Evolutionary conservation across 805 yeast genomes (phyloP).

Genomic region (Candida golubevii): DNA sequence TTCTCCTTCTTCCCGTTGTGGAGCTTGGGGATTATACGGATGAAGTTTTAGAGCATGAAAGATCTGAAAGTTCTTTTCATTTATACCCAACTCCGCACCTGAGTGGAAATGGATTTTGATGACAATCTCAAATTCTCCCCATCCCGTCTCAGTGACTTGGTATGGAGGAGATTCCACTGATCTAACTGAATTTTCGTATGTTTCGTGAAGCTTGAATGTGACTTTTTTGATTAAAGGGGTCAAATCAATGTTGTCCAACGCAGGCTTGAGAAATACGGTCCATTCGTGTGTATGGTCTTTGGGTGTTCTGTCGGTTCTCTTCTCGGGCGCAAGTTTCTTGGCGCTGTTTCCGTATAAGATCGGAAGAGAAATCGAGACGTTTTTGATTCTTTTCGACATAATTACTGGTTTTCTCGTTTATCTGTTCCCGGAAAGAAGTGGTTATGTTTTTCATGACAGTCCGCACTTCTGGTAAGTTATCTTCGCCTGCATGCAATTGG

Average conservation of each 20-base stretch:
- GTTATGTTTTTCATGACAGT: too few species aligned
- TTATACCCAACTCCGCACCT: slow-evolving; percentile 58
- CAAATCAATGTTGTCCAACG: slow-evolving; percentile 62
- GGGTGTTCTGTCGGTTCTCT: slow-evolving; percentile 57
- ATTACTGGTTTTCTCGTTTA: neutral
- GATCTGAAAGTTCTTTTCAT: slow-evolving; percentile 79
- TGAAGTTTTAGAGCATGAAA: slow-evolving; percentile 90
- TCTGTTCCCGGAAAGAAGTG: too few species aligned
- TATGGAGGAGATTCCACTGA: slow-evolving; percentile 88
- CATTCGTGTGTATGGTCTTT: slow-evolving; percentile 91
- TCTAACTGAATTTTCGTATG: slow-evolving; percentile 83
- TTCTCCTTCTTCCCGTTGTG: slow-evolving; percentile 39
- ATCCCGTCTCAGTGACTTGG: slow-evolving; percentile 94
- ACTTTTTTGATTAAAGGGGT: slow-evolving; percentile 83
- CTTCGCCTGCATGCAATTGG: too few species aligned
- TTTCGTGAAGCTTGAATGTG: slow-evolving; percentile 91
- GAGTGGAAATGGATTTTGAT: slow-evolving; percentile 80
- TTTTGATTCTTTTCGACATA: slow-evolving; percentile 24
- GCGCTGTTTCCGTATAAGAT: slow-evolving; percentile 80
- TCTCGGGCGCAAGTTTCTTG: slow-evolving; percentile 48
- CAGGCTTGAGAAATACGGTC: slow-evolving; percentile 90
- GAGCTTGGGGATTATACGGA: slow-evolving; percentile 59
- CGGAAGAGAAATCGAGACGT: slow-evolving; percentile 65
- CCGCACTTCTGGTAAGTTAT: too few species aligned
- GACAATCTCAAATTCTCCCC: slow-evolving; percentile 98